A percentile compares a stretch with the other conserved stretches of the same genome.
phyloP scores from a whole-genome alignment of 345 rosid species.

The Arabis hirsuta region DNA sequence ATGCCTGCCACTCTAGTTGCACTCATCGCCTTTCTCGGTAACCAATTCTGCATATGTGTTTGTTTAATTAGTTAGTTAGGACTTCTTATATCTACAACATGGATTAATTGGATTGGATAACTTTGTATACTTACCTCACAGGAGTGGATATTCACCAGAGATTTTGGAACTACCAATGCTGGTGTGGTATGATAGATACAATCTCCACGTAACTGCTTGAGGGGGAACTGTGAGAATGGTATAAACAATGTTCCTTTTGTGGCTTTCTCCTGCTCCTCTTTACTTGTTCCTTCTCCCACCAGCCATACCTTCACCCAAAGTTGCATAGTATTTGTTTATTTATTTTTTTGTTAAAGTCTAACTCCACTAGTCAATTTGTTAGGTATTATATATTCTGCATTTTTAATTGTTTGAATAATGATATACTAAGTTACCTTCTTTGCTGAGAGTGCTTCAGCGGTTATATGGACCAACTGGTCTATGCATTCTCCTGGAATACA shows the following conservation, averaged over 20 bases:
- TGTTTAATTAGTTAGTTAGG: background rate
- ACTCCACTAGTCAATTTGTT: no score
- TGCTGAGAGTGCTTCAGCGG: conserved; percentile 28
- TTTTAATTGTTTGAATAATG: background rate
- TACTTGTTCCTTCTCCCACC: conserved; percentile 60
- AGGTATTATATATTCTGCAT: background rate
- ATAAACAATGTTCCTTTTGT: conserved; percentile 44
- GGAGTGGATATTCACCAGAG: conserved; percentile 57
- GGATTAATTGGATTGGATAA: conserved; percentile 12
- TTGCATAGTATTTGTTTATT: no score
- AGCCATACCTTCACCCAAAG: conserved; percentile 56
- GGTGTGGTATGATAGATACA: conserved; percentile 68
- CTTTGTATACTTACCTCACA: conserved; percentile 57
- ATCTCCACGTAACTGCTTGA: conserved; percentile 51
- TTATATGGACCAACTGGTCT: conserved; percentile 39
- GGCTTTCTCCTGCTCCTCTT: conserved; percentile 57
- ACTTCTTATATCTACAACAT: background rate
- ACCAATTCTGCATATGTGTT: conserved; percentile 56
- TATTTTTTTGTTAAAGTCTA: no score
- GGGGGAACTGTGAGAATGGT: conserved; percentile 57
- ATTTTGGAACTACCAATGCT: conserved; percentile 53
- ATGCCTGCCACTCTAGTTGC: conserved; percentile 64
- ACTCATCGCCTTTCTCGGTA: conserved; percentile 62
- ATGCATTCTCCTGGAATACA: conserved; percentile 29
- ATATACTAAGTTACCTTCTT: conserved; percentile 22